Evolutionary conservation across 495 filamentous ascomycete species (phyloP).

Genomic region (Hyaloscypha finlandica): DNA sequence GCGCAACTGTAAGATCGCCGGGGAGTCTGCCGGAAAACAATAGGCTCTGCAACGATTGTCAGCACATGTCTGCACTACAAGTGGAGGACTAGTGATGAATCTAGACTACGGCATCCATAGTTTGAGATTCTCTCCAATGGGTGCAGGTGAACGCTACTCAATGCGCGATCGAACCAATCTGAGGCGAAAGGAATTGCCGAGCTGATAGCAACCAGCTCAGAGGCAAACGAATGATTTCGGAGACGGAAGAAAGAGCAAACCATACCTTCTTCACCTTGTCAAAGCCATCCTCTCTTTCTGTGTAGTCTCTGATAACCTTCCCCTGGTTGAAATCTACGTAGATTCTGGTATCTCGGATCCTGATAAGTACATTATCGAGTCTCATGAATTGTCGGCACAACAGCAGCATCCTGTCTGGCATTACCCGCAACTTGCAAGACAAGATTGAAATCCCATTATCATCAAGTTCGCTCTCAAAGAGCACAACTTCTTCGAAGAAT

Average conservation of each 20-base stretch:
- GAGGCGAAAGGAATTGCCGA: not conserved
- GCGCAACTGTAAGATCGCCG: conserved; percentile 72
- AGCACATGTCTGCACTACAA: conserved; percentile 8
- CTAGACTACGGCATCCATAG: not conserved
- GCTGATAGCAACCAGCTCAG: not conserved
- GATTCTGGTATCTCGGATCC: conserved; percentile 85
- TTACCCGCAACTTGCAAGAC: conserved; percentile 87
- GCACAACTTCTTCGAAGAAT: conserved; percentile 90
- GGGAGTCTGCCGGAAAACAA: conserved; percentile 57
- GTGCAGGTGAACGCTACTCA: no score
- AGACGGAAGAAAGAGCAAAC: conserved; percentile 20
- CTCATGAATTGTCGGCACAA: conserved; percentile 91
- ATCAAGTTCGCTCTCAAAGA: conserved; percentile 97
- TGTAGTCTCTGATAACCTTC: conserved; percentile 87
- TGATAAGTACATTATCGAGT: conserved; percentile 82
- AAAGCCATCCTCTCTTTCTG: conserved; percentile 77
- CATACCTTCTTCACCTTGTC: conserved; percentile 73
- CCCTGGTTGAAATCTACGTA: conserved; percentile 86
- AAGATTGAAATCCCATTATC: conserved; percentile 93
- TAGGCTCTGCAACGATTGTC: conserved; percentile 56
- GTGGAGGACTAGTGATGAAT: not conserved
- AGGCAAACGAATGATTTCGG: not conserved
- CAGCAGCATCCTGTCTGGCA: conserved; percentile 82
- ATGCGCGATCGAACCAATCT: not conserved
- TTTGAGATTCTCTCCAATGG: not conserved